phyloP scores from a whole-genome alignment of 345 rosid genomes.

The Viola odorata region DNA sequence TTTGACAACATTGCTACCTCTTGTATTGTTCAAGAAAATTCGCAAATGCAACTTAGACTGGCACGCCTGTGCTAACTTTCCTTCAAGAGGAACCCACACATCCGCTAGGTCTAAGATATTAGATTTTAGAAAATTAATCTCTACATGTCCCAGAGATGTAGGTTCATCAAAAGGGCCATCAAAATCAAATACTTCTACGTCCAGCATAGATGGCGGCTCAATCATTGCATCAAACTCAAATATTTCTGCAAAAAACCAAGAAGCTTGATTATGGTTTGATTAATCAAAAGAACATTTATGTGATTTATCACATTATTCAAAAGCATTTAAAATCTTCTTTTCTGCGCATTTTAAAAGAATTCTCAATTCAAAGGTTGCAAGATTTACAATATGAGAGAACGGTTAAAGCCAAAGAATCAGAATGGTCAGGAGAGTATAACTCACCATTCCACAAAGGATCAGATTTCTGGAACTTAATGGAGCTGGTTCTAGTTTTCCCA shows the following conservation, averaged over 20 bases:
- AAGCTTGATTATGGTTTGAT: slow-evolving; percentile 11
- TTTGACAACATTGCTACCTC: slow-evolving; percentile 72
- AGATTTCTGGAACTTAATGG: slow-evolving; percentile 89
- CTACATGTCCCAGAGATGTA: slow-evolving; percentile 74
- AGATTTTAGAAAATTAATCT: slow-evolving; percentile 79
- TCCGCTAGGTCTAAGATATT: slow-evolving; percentile 85
- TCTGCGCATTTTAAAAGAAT: not conserved
- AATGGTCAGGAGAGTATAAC: slow-evolving; percentile 10
- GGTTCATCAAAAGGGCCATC: slow-evolving; percentile 94
- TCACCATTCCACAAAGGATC: slow-evolving; percentile 93
- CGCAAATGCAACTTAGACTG: slow-evolving; percentile 90
- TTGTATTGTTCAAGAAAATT: slow-evolving; percentile 82
- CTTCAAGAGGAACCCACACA: slow-evolving; percentile 81
- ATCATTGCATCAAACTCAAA: slow-evolving; percentile 97
- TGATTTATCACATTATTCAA: slow-evolving; percentile 3
- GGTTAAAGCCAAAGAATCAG: not conserved
- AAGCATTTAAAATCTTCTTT: not conserved
- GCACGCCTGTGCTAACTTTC: slow-evolving; percentile 87
- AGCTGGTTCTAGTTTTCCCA: slow-evolving; percentile 86
- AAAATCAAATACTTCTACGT: slow-evolving; percentile 84
- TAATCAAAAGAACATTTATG: slow-evolving; percentile 6
- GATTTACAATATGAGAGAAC: too few relatives aligned
- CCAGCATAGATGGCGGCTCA: slow-evolving; percentile 92
- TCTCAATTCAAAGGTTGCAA: slow-evolving; percentile 2
- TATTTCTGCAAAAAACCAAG: slow-evolving; percentile 60